A percentile compares a stretch with the other conserved stretches of the same genome.
Evolutionary conservation across 2,329 filamentous ascomycete genomes (phyloP).

Genomic region (Monilinia polystroma): DNA sequence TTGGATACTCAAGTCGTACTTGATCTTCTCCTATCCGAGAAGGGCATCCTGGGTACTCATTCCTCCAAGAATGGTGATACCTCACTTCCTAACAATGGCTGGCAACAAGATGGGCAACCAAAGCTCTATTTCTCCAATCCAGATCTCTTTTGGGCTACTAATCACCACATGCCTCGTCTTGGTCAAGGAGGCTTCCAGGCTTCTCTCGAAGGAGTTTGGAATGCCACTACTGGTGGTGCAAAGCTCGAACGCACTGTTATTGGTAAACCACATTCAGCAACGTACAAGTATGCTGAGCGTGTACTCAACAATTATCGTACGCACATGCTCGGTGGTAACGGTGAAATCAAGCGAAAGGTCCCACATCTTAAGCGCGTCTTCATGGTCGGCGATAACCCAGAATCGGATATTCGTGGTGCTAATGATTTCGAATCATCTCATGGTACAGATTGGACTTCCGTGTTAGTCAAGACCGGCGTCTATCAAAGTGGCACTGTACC

Average conservation of each 20-base stretch:
- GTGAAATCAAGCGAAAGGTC: slow-evolving; percentile 31
- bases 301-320: slow-evolving; percentile 62
- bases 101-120: slow-evolving; percentile 79
- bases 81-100: slow-evolving; percentile 69
- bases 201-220: slow-evolving; percentile 78
- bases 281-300: slow-evolving; percentile 81
- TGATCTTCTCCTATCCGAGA: slow-evolving; percentile 75
- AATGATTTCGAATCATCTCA: slow-evolving; percentile 68
- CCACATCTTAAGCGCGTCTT: slow-evolving; percentile 71
- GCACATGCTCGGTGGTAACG: slow-evolving; percentile 27
- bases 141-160: slow-evolving; percentile 85
- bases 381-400: slow-evolving; percentile 91
- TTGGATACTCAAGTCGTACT: slow-evolving; percentile 81
- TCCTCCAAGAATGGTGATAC: slow-evolving; percentile 67
- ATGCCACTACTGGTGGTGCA: slow-evolving; percentile 62
- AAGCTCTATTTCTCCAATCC: slow-evolving; percentile 84
- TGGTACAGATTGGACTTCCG: slow-evolving; percentile 72
- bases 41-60: slow-evolving; percentile 79
- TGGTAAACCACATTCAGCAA: slow-evolving; percentile 76
- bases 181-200: slow-evolving; percentile 90
- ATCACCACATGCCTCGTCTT: slow-evolving; percentile 79
- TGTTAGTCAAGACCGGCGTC: slow-evolving; percentile 79
- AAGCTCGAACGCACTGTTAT: slow-evolving; percentile 65
- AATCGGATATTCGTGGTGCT: slow-evolving; percentile 85
- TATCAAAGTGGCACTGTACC: slow-evolving; percentile 59